phyloP scores from a whole-genome alignment of 2,329 filamentous ascomycete species.

The Trichothecium roseum region DNA sequence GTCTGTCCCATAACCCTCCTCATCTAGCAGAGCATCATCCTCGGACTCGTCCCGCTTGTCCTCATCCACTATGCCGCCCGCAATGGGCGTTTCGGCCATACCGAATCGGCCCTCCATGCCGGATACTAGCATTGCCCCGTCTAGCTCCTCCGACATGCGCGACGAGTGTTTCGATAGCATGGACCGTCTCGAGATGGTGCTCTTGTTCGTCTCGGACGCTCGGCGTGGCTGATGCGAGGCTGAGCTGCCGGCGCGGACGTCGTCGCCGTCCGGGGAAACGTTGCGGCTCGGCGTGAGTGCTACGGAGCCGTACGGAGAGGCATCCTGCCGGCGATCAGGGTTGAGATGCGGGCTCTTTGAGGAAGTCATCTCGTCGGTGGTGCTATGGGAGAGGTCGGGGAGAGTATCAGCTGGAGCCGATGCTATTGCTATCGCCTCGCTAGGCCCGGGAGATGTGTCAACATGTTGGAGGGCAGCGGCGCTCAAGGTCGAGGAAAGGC shows the following conservation, averaged over 20 bases:
- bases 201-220: slow-evolving; percentile 21
- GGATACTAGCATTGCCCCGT: slow-evolving; percentile 38
- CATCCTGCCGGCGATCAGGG: too few species aligned
- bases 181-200: slow-evolving; percentile 21
- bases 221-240: slow-evolving; percentile 21
- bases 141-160: slow-evolving; percentile 36
- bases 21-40: slow-evolving; percentile 21
- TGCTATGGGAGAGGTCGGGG: too few species aligned
- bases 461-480: too few species aligned
- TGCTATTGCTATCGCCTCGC: too few species aligned
- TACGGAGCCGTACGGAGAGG: slow-evolving; percentile 29
- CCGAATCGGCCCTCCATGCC: slow-evolving; percentile 44
- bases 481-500: too few species aligned
- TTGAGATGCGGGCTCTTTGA: too few species aligned
- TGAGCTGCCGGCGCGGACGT: slow-evolving; percentile 17
- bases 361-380: too few species aligned
- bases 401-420: too few species aligned
- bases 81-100: slow-evolving; percentile 35
- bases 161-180: slow-evolving; percentile 18
- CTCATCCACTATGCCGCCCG: slow-evolving; percentile 33
- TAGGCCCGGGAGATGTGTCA: too few species aligned
- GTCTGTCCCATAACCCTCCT: slow-evolving; percentile 17
- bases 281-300: slow-evolving; percentile 23
- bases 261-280: slow-evolving; percentile 23
- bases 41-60: slow-evolving; percentile 27